Evolutionary conservation across 2,329 filamentous ascomycete genomes (phyloP), one percentile per base, ranked within the genome.

Genomic region (Tolypocladium endophyticum): DNA sequence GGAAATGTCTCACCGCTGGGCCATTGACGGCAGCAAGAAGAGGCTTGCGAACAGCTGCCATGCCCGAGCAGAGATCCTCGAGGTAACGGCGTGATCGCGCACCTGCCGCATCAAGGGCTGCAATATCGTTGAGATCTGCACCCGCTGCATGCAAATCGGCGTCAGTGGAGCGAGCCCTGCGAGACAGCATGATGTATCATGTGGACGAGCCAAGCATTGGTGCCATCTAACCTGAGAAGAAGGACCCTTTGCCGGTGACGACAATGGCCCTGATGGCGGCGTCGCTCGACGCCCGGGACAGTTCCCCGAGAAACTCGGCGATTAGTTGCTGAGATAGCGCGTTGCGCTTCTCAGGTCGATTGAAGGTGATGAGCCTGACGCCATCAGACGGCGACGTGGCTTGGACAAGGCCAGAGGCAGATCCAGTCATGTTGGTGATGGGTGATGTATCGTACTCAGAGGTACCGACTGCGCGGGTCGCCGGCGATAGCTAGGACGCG

Each of bases 301-400:
- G 66, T 57, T 66, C 64, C 12, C 56, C 62, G 20, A 77, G 66
- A 5, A 83, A 69, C 55, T 81, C 73, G 59, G 68, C 65, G 63
- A 82, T 79, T 71, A 84, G 77, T 55, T 70, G 68, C 59, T 76
- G 73, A 2, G 81, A 84, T 60, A 86, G 77, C 12, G 83, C 82
- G 73, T 86, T 86, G 59, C 81, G 76, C 68, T 85, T 84, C 54
- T 76, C 73, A 2, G 80, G 82, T 3, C 83, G 76, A 69, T 82
- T 80, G 61, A 84, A 69, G 18, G 77, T 76, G 59, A 85, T 65
- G 35, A 82, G 67, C 38, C 79, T 73, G 33, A 83, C 74, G 56
- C 72, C 74, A 28, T 69, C 59, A 28, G 55, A 54, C 33, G 62
- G 64, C 35, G 65, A 64, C 47, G 64, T 62, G 55, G 55, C 63